phyloP scores from a whole-genome alignment of 1,284 basidiomycete species.

The Dichomitus squalens region DNA sequence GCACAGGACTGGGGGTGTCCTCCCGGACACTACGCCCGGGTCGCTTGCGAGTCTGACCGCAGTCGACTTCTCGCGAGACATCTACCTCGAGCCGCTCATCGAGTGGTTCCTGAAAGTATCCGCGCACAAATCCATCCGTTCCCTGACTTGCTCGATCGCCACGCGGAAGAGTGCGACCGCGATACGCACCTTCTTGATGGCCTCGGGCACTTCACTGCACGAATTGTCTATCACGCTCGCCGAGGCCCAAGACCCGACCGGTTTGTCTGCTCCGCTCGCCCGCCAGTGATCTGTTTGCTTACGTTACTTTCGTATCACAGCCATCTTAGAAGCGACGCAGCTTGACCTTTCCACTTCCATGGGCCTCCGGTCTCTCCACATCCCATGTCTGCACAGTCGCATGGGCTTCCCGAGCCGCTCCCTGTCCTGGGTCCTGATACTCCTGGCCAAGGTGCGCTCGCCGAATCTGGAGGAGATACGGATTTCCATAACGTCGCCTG shows the following conservation, averaged over 20 bases:
- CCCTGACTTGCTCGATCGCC: constrained; percentile 23
- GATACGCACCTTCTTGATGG: constrained; percentile 21
- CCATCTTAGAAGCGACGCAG: constrained; percentile 20
- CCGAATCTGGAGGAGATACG: constrained; percentile 15
- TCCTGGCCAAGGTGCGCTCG: constrained; percentile 26
- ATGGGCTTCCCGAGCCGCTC: constrained; percentile 19
- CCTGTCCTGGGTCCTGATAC: constrained; percentile 30
- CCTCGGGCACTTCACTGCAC: constrained; percentile 20
- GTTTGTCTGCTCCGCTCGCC: constrained; percentile 12
- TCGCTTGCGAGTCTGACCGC: constrained; percentile 12
- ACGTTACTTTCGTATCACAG: not conserved
- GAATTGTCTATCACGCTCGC: constrained; percentile 24
- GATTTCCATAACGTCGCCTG: constrained; percentile 15
- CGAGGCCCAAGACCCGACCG: constrained; percentile 26
- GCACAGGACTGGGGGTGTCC: not conserved
- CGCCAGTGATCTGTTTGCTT: not conserved
- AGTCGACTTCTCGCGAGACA: constrained; percentile 25
- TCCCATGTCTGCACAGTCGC: constrained; percentile 15
- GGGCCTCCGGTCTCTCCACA: constrained; percentile 19
- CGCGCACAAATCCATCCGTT: constrained; percentile 12
- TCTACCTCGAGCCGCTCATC: constrained; percentile 23
- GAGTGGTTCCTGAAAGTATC: constrained; percentile 20
- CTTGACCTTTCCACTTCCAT: constrained; percentile 21
- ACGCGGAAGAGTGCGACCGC: constrained; percentile 21
- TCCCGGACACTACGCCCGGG: not conserved